Evolutionary conservation across 257 asterid species (phyloP).

Genomic region (Schizonepeta tenuifolia): DNA sequence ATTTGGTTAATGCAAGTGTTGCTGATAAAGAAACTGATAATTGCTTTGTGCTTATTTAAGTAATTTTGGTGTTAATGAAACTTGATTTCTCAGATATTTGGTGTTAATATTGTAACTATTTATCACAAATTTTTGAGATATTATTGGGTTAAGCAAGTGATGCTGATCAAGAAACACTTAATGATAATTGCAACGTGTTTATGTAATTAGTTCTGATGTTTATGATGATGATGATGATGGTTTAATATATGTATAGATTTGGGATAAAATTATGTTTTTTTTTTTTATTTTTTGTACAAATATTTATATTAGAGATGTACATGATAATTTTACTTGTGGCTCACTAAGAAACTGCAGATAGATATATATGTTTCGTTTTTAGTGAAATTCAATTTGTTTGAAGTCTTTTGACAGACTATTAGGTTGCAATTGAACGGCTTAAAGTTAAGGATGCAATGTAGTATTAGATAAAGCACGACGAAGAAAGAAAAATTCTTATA

Average conservation of each 20-base stretch:
- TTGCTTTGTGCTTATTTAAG: not conserved
- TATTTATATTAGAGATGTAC: not conserved
- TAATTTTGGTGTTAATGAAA: not conserved
- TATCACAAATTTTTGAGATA: too few species aligned
- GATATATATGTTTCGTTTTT: constrained; percentile 8
- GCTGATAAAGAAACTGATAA: not conserved
- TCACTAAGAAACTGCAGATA: not conserved
- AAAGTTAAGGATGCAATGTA: not conserved
- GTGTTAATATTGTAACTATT: too few species aligned
- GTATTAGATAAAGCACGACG: not conserved
- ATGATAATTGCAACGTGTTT: too few species aligned
- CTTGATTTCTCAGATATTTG: too few species aligned
- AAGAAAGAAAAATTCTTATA: not conserved
- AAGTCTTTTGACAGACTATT: not conserved
- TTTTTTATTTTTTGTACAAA: not conserved
- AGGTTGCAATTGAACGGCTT: not conserved
- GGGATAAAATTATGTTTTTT: not conserved
- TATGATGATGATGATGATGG: too few species aligned
- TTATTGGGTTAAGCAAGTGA: too few species aligned
- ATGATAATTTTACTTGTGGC: not conserved
- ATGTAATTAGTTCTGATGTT: too few species aligned
- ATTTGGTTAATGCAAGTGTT: not conserved
- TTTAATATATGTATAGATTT: constrained; percentile 12
- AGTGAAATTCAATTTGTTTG: not conserved
- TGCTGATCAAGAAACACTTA: too few species aligned